phyloP scores from a whole-genome alignment of 208 protist species.

The Trypanosomatidae sp. region DNA sequence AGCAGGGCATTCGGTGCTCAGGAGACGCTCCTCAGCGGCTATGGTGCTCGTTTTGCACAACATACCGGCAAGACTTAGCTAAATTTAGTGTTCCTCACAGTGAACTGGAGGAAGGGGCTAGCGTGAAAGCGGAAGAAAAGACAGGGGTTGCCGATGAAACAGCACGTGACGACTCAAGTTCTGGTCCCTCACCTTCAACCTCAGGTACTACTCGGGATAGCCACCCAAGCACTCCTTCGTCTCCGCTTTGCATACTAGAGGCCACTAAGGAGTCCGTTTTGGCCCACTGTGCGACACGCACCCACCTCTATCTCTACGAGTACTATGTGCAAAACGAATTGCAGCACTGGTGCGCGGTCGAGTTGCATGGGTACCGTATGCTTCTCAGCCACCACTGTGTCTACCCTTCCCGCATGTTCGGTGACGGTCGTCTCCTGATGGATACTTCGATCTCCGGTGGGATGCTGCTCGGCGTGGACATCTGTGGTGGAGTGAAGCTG shows the following conservation, averaged over 20 bases:
- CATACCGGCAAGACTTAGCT: conserved; percentile 1
- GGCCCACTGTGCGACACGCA: conserved; percentile 54
- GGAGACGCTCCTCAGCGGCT: conserved; percentile 10
- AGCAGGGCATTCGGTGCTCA: conserved; percentile 25
- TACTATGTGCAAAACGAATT: conserved; percentile 28
- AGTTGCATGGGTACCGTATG: conserved; percentile 62
- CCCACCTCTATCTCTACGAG: conserved; percentile 61
- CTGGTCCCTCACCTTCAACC: background rate
- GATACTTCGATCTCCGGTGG: conserved; percentile 62
- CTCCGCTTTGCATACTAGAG: conserved; percentile 3
- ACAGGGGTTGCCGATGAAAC: background rate
- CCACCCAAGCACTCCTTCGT: conserved; percentile 1
- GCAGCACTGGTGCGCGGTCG: conserved; percentile 64
- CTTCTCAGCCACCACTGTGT: conserved; percentile 83
- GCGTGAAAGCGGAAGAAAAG: background rate
- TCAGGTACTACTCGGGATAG: background rate
- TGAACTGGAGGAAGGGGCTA: background rate
- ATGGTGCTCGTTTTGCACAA: conserved; percentile 26
- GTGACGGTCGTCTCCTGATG: conserved; percentile 59
- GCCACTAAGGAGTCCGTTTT: conserved; percentile 29
- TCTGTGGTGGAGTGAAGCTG: conserved; percentile 80
- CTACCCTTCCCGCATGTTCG: conserved; percentile 70
- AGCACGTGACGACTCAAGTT: background rate
- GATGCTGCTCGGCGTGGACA: conserved; percentile 61
- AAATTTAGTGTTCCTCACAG: background rate